phyloP scores from a whole-genome alignment of 768 basidiomycete species.

The Serendipita indica region DNA sequence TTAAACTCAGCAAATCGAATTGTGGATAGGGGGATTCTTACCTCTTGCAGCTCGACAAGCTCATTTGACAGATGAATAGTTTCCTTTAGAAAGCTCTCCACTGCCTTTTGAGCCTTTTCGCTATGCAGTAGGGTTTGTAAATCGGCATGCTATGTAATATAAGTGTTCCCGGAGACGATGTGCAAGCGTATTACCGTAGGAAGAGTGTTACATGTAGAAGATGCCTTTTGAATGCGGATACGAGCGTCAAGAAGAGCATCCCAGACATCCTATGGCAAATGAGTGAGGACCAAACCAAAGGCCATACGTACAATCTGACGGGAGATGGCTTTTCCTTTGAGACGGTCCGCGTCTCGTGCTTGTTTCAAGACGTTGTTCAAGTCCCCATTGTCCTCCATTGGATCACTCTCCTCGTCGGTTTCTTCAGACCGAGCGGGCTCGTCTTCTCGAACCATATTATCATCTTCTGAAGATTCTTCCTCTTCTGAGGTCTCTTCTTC shows the following conservation, averaged over 20 bases:
- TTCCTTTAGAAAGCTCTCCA: too few relatives aligned
- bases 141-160: too few relatives aligned
- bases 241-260: constrained; percentile 79
- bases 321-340: constrained; percentile 72
- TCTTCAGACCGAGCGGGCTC: constrained; percentile 16
- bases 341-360: constrained; percentile 51
- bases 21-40: too few relatives aligned
- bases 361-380: constrained; percentile 39
- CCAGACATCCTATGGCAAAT: constrained; percentile 50
- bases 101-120: too few relatives aligned
- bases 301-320: constrained; percentile 56
- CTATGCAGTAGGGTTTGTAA: too few relatives aligned
- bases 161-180: too few relatives aligned
- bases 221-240: constrained; percentile 78
- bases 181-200: constrained; percentile 34
- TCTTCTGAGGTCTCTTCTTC: constrained; percentile 17
- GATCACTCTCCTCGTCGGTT: constrained; percentile 18
- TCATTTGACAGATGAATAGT: constrained; percentile 48
- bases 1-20: too few relatives aligned
- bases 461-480: constrained; percentile 19
- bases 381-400: constrained; percentile 24
- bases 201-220: constrained; percentile 46
- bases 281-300: neutral
- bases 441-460: constrained; percentile 11
- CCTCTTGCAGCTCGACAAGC: constrained; percentile 54